These are phyloP conservation scores for Neurospora sp. DNA, from an alignment of 495 filamentous ascomycete genomes.

Conservation along the genomic window DNA sequence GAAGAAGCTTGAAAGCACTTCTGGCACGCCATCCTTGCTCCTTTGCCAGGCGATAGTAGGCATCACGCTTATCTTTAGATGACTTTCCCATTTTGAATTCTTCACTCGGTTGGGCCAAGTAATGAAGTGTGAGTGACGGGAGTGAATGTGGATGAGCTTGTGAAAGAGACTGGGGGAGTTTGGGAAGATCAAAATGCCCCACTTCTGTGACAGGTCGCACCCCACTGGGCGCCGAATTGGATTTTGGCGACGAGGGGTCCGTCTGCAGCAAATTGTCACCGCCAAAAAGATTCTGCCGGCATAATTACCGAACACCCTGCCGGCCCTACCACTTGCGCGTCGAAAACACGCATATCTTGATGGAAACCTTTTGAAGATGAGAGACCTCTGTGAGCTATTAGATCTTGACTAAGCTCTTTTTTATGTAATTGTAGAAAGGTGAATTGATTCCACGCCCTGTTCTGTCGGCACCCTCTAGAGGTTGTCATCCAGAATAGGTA, in stretches of 20 bases:
- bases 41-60: slow-evolving; percentile 95
- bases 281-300: background rate
- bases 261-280: background rate
- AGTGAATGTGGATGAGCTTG: background rate
- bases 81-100: slow-evolving; percentile 77
- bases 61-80: slow-evolving; percentile 96
- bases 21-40: slow-evolving; percentile 97
- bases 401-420: background rate
- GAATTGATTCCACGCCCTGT: background rate
- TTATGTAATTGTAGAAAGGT: background rate
- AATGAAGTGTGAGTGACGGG: background rate
- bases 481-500: background rate
- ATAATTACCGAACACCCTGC: background rate
- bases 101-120: background rate
- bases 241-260: background rate
- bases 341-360: background rate
- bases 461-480: background rate
- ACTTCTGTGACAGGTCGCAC: background rate
- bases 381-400: background rate
- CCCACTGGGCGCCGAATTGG: background rate
- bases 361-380: background rate
- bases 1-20: slow-evolving; percentile 91
- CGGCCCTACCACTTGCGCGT: background rate
- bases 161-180: background rate
- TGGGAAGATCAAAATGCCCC: background rate